These are phyloP conservation scores for Suhomyces panamericanus DNA, from an alignment of 1,139 yeast genomes.

Conservation along the genomic window DNA sequence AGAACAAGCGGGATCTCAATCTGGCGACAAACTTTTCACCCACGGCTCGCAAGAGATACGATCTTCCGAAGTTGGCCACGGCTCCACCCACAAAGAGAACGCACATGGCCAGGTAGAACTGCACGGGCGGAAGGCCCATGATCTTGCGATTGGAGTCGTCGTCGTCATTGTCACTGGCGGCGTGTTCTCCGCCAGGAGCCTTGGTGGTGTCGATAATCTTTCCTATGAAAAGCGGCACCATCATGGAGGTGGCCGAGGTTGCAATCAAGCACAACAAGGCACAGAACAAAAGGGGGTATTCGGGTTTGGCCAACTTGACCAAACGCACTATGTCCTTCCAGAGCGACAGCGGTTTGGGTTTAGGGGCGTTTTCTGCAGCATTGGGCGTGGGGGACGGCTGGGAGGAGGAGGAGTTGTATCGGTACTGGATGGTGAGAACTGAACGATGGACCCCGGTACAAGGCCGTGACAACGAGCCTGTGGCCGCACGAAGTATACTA, in stretches of 20 bases:
- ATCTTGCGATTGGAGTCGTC: slow-evolving; percentile 15
- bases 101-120: slow-evolving; percentile 37
- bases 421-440: neutral
- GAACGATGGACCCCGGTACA: neutral
- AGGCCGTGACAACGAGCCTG: neutral
- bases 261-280: slow-evolving; percentile 69
- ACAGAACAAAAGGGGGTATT: slow-evolving; percentile 29
- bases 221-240: slow-evolving; percentile 82
- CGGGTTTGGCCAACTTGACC: slow-evolving; percentile 41
- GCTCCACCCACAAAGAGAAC: slow-evolving; percentile 69
- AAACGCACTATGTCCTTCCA: slow-evolving; percentile 17
- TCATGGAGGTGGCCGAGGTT: slow-evolving; percentile 52
- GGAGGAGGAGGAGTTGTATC: slow-evolving; percentile 2
- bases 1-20: slow-evolving; percentile 72
- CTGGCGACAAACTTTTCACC: slow-evolving; percentile 89
- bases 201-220: slow-evolving; percentile 48
- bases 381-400: neutral
- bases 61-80: slow-evolving; percentile 76
- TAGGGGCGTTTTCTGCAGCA: neutral
- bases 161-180: neutral
- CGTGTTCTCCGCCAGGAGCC: slow-evolving; percentile 2
- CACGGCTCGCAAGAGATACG: slow-evolving; percentile 66
- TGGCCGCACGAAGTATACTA: neutral
- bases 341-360: slow-evolving; percentile 1
- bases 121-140: slow-evolving; percentile 35